Evolutionary conservation across 2,329 filamentous ascomycete species (phyloP), one percentile per base, ranked within the genome.

Genomic region (Scedosporium aurantiacum): DNA sequence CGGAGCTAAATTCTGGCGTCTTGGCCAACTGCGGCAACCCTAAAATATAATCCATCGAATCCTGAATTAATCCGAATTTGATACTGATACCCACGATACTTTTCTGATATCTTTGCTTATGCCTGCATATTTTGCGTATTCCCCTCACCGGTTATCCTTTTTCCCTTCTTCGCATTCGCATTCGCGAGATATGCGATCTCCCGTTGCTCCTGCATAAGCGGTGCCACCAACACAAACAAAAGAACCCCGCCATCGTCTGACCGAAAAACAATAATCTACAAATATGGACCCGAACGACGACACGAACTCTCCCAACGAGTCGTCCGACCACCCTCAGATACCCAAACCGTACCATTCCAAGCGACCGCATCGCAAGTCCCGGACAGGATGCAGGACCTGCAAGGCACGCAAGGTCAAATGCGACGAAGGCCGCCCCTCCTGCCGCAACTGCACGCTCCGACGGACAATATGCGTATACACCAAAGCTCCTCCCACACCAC

Each of bases 341-440:
- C 43, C 61, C 27, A 67, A 64, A 50, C 68, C 70, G 2, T 75
- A 72, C 58, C 71, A 74, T 63, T 61, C 71, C 27, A 84, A 83
- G 68, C 75, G 80, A 10, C 79, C 80, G 57, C 81, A 84, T 68
- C 79, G 74, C 65, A 84, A 84, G 69, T 82, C 80, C 1, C 73
- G 81, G 32, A 72, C 74, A 2, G 81, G 80, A 5, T 84, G 81
- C 66, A 72, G 71, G 63, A 80, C 78, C 66, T 84, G 81, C 74
- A 84, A 83, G 70, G 68, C 70, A 16, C 77, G 81, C 61, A 82
- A 80, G 69, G 78, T 81, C 60, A 82, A 81, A 70, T 83, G 81
- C 69, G 78, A 81, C 63, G 80, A 84, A 67, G 72, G 66, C 4
- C 76, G 73, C 28, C 82, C 82, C 0, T 67, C 71, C 2, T 84